Conservation (phyloP, 2,329 filamentous ascomycete species). For the Aspergillus tamarii region DNA sequence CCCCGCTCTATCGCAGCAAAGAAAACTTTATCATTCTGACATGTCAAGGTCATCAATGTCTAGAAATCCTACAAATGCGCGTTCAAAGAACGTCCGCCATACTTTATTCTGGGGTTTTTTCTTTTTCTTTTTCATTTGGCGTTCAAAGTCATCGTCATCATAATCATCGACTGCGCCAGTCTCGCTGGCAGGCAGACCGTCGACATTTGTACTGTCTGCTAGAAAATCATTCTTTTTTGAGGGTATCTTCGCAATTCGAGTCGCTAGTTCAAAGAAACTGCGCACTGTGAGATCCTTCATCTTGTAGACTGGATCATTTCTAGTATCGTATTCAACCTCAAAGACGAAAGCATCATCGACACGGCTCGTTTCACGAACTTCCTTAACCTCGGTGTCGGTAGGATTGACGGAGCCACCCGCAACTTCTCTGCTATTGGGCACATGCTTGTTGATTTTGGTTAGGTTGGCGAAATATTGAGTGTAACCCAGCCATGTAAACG, state of each 20-base stretch:
- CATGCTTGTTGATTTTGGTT: conserved; percentile 82
- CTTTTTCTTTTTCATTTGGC: conserved; percentile 44
- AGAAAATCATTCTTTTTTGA: conserved; percentile 27
- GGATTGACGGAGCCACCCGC: neutral
- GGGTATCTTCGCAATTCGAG: conserved; percentile 66
- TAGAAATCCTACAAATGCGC: conserved; percentile 79
- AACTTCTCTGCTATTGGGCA: conserved; percentile 34
- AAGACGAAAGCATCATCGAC: conserved; percentile 65
- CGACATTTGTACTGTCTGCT: conserved; percentile 20
- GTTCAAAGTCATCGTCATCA: neutral
- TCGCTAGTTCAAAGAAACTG: conserved; percentile 78
- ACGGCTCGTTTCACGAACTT: conserved; percentile 51
- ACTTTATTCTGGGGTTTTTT: conserved; percentile 59
- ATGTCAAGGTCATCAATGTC: conserved; percentile 64
- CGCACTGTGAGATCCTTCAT: conserved; percentile 82
- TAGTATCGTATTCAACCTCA: conserved; percentile 85
- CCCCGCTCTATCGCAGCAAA: neutral
- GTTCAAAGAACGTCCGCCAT: conserved; percentile 76
- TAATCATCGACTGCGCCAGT: conserved; percentile 1
- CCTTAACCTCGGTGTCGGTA: conserved; percentile 12
- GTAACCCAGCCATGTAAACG: conserved; percentile 76
- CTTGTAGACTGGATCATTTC: conserved; percentile 72
- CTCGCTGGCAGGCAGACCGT: conserved; percentile 14
- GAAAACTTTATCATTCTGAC: conserved; percentile 15
- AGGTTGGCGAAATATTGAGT: conserved; percentile 94